Percentiles rank a stretch among this genome's conserved stretches.
Conservation (phyloP, 2,329 filamentous ascomycete species). For the Triangularia verruculosa region DNA sequence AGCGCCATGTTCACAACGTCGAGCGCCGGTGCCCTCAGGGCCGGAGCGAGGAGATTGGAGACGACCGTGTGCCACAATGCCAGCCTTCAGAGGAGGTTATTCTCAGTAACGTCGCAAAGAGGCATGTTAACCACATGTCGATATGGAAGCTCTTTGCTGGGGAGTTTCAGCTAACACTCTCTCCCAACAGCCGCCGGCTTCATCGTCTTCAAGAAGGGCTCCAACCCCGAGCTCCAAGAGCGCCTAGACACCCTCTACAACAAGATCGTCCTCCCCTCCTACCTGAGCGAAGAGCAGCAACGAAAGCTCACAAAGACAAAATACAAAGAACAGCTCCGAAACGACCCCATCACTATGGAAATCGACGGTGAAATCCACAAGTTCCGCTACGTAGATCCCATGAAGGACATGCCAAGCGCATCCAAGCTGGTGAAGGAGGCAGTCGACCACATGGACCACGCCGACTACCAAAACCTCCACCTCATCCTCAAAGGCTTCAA, state of each 20-base stretch:
- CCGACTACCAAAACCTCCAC: slow-evolving; percentile 52
- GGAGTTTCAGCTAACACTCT: background rate
- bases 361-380: slow-evolving; percentile 55
- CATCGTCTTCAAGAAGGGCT: slow-evolving; percentile 50
- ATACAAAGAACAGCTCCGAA: slow-evolving; percentile 47
- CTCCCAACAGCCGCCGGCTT: slow-evolving; percentile 27
- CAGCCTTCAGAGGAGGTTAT: slow-evolving; percentile 22
- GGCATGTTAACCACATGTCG: slow-evolving; percentile 9
- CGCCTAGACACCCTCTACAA: slow-evolving; percentile 53
- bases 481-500: slow-evolving; percentile 49
- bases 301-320: slow-evolving; percentile 50
- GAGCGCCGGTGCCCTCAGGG: slow-evolving; percentile 26
- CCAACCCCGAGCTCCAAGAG: slow-evolving; percentile 51
- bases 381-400: slow-evolving; percentile 47
- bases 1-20: slow-evolving; percentile 26
- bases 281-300: slow-evolving; percentile 53
- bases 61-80: slow-evolving; percentile 18
- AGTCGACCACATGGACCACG: slow-evolving; percentile 43
- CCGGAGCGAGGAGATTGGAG: slow-evolving; percentile 22
- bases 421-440: slow-evolving; percentile 38
- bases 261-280: slow-evolving; percentile 59
- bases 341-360: slow-evolving; percentile 56
- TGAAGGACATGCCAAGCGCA: slow-evolving; percentile 43
- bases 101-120: slow-evolving; percentile 27
- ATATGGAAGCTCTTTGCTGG: background rate